These are phyloP conservation scores for Typha latifolia DNA, from an alignment of 176 grass and related monocot genomes.

Conservation along the genomic window DNA sequence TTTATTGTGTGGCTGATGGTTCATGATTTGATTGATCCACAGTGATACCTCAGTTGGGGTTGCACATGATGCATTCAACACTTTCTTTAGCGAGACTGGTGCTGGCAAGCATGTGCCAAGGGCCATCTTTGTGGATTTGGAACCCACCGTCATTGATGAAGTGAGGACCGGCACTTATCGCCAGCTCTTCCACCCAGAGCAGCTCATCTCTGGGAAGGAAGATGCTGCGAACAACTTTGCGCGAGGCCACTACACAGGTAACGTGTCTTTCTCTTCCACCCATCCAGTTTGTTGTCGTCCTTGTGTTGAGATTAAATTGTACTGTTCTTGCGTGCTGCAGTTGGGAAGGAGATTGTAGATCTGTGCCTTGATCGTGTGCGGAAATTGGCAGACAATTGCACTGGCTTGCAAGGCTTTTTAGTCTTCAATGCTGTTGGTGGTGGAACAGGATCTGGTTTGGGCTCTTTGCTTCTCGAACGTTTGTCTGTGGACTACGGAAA, in stretches of 20 bases:
- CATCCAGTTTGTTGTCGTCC: neutral
- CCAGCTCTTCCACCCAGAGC: conserved; percentile 90
- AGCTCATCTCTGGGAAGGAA: conserved; percentile 91
- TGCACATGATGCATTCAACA: conserved; percentile 84
- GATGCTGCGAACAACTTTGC: conserved; percentile 97
- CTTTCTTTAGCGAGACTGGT: conserved; percentile 88
- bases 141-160: conserved; percentile 91
- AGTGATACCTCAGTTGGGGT: conserved; percentile 59
- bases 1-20: neutral
- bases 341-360: conserved; percentile 94
- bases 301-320: neutral
- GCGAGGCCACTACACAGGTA: conserved; percentile 90
- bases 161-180: conserved; percentile 71
- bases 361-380: conserved; percentile 83
- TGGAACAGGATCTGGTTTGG: conserved; percentile 89
- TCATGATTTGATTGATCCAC: neutral
- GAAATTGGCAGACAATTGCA: conserved; percentile 94
- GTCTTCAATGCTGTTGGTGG: conserved; percentile 94
- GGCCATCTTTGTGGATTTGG: conserved; percentile 91
- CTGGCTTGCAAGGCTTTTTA: conserved; percentile 91
- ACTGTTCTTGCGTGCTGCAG: conserved; percentile 32
- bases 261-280: neutral
- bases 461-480: conserved; percentile 81
- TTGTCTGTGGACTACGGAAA: conserved; percentile 96
- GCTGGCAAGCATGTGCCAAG: conserved; percentile 83